phyloP scores from a whole-genome alignment of 805 yeast genomes.

The Cyberlindnera sargentensis region DNA sequence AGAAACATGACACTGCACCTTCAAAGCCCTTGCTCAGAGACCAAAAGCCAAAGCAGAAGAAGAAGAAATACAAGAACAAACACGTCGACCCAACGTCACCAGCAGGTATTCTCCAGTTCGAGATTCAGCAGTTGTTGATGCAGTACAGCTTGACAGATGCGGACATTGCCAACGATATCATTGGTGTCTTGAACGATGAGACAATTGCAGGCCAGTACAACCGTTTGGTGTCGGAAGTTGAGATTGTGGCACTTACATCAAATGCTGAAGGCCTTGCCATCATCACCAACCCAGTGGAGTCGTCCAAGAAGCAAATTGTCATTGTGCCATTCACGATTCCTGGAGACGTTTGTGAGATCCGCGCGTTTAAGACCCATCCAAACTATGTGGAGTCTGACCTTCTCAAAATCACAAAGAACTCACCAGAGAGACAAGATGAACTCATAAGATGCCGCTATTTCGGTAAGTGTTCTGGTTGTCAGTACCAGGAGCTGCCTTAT shows the following conservation, averaged over 20 bases:
- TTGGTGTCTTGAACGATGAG: constrained; percentile 53
- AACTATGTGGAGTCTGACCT: constrained; percentile 70
- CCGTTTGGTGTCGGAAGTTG: constrained; percentile 50
- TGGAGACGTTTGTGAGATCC: constrained; percentile 69
- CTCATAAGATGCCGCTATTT: constrained; percentile 75
- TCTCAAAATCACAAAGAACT: constrained; percentile 38
- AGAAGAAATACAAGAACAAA: constrained; percentile 52
- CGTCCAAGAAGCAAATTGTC: constrained; percentile 47
- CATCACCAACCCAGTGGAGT: constrained; percentile 50
- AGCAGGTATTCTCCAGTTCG: constrained; percentile 68
- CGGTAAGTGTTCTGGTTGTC: constrained; percentile 93
- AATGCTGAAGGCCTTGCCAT: constrained; percentile 86
- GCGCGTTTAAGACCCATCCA: constrained; percentile 74
- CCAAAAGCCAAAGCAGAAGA: constrained; percentile 14
- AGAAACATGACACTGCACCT: constrained; percentile 3
- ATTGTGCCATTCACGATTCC: constrained; percentile 84
- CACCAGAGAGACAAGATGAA: constrained; percentile 42
- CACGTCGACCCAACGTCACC: constrained; percentile 73
- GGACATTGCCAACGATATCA: constrained; percentile 59
- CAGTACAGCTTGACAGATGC: constrained; percentile 35
- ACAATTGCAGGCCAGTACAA: constrained; percentile 42
- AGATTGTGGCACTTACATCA: constrained; percentile 53
- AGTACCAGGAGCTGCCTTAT: constrained; percentile 76
- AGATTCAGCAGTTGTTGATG: constrained; percentile 53
- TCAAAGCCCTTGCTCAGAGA: neutral